Evolutionary conservation across 2,329 filamentous ascomycete species (phyloP).

Genomic region (Beauveria brongniartii): DNA sequence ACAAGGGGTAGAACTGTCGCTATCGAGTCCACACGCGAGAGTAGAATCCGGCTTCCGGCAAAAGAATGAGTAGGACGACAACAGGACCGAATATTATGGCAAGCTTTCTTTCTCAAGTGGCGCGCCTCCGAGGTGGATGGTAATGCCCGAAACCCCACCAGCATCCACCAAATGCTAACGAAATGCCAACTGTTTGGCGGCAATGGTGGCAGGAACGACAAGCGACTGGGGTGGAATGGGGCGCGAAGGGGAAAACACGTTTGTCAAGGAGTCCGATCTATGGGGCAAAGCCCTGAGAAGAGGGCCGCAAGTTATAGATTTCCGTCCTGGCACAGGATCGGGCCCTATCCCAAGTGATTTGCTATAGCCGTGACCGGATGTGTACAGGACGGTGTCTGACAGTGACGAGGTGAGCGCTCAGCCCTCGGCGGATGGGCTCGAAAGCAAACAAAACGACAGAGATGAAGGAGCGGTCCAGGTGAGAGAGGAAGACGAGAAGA

Average conservation of each 20-base stretch:
- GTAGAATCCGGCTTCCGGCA: neutral
- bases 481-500: neutral
- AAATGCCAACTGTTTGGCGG: neutral
- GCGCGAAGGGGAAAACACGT: neutral
- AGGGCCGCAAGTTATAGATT: neutral
- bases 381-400: neutral
- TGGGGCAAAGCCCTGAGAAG: slow-evolving; percentile 1
- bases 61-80: neutral
- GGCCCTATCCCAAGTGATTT: neutral
- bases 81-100: neutral
- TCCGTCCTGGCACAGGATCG: neutral
- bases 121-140: slow-evolving; percentile 5
- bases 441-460: slow-evolving; percentile 5
- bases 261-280: neutral
- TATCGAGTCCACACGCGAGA: neutral
- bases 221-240: slow-evolving; percentile 3
- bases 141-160: slow-evolving; percentile 5
- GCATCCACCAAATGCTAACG: slow-evolving; percentile 4
- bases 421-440: neutral
- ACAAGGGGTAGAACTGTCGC: neutral
- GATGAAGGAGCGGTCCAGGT: neutral
- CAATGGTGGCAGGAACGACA: neutral
- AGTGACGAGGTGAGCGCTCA: neutral
- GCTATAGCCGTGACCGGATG: neutral
- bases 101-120: neutral